Conservation (phyloP, 2,329 filamentous ascomycete species). For the Xylaria hypoxylon region DNA sequence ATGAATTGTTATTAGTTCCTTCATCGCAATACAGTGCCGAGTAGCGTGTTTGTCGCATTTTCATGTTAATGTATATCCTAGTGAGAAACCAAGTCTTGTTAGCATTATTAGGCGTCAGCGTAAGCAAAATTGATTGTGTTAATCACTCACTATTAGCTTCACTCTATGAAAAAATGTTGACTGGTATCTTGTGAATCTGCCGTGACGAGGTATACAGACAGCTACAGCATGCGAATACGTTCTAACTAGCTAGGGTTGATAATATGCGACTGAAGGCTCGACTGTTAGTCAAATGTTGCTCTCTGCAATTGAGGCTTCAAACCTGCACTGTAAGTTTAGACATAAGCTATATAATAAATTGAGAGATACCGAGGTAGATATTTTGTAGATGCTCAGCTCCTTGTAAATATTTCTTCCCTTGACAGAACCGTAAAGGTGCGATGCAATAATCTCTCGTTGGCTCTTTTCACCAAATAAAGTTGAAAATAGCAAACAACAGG, state of each 20-base stretch:
- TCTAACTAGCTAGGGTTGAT: background rate
- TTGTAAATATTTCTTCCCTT: too few species aligned
- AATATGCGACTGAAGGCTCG: background rate
- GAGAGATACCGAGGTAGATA: too few species aligned
- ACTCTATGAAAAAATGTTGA: background rate
- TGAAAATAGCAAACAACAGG: too few species aligned
- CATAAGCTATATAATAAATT: too few species aligned
- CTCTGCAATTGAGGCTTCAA: too few species aligned
- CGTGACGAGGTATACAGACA: background rate
- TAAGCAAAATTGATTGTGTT: background rate
- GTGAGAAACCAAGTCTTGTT: background rate
- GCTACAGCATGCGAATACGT: background rate
- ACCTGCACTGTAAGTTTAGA: too few species aligned
- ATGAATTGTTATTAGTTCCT: constrained; percentile 5
- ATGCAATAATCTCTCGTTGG: too few species aligned
- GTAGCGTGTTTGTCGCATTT: background rate
- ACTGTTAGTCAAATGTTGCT: background rate
- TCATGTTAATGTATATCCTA: background rate
- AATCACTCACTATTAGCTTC: background rate
- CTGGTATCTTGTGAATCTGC: background rate
- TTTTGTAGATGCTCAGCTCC: too few species aligned
- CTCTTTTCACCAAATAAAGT: too few species aligned
- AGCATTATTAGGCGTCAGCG: too few species aligned
- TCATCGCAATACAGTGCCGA: background rate
- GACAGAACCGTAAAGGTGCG: too few species aligned